Conservation (phyloP, 768 basidiomycete genomes). For the Gelatoporia subvermispora region DNA sequence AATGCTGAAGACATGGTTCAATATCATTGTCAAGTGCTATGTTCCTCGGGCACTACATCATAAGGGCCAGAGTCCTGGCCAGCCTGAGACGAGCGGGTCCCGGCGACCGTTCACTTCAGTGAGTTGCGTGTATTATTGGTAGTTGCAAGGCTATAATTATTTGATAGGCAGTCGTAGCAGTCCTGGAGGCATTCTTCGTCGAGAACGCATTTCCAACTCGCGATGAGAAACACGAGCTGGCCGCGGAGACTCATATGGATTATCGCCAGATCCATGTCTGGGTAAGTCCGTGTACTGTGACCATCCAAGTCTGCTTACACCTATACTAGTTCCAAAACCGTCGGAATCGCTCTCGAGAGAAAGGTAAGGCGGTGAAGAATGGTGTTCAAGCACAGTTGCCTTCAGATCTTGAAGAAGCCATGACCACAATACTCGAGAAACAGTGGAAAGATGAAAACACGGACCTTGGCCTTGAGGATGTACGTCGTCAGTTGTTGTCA, state of each 20-base stretch:
- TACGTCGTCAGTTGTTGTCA: neutral
- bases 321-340: slow-evolving; percentile 23
- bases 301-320: neutral
- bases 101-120: slow-evolving; percentile 15
- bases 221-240: slow-evolving; percentile 18
- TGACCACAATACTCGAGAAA: neutral
- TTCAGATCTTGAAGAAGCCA: neutral
- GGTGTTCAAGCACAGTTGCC: neutral
- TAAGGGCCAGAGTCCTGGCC: no score
- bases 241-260: slow-evolving; percentile 12
- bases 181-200: slow-evolving; percentile 17
- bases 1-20: neutral
- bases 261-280: slow-evolving; percentile 22
- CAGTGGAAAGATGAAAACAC: neutral
- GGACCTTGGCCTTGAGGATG: neutral
- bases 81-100: neutral
- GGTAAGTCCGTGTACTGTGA: slow-evolving; percentile 10
- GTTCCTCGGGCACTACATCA: no score
- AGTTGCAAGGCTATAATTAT: neutral
- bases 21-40: no score
- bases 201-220: slow-evolving; percentile 17
- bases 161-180: slow-evolving; percentile 11
- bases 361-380: slow-evolving; percentile 2
- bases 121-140: neutral
- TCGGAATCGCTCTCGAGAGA: slow-evolving; percentile 12